A percentile compares a stretch with the other conserved stretches of the same genome.
Evolutionary conservation across 345 rosid genomes (phyloP).

Genomic region (Pugionium cornutum): DNA sequence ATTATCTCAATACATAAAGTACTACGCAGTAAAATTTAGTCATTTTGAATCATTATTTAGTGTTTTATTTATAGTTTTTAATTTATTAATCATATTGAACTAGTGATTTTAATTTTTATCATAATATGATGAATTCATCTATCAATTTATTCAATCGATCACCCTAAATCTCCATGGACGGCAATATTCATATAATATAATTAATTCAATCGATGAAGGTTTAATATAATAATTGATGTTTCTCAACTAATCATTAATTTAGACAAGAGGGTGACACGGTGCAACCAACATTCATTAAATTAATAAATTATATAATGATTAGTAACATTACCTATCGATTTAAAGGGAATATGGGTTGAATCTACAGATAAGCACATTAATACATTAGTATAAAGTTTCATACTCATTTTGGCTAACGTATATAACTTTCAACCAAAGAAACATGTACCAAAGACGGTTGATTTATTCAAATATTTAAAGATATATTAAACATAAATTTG

Average conservation of each 20-base stretch:
- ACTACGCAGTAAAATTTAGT: too few species aligned
- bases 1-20: too few species aligned
- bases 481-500: not conserved
- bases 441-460: conserved; percentile 19
- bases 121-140: too few species aligned
- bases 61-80: too few species aligned
- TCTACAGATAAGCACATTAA: conserved; percentile 28
- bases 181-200: not conserved
- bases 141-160: too few species aligned
- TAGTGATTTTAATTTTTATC: too few species aligned
- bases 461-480: conserved; percentile 5
- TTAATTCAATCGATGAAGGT: not conserved
- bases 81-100: too few species aligned
- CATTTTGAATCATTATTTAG: too few species aligned
- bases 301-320: conserved; percentile 28
- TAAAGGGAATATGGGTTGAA: conserved; percentile 31
- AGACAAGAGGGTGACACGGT: not conserved
- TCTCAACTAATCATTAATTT: not conserved
- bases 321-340: conserved; percentile 24
- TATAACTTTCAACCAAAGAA: conserved; percentile 33
- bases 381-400: conserved; percentile 6
- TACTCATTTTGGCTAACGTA: conserved; percentile 26
- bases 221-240: conserved; percentile 1
- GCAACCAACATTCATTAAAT: conserved; percentile 29
- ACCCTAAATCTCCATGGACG: too few species aligned